phyloP scores from a whole-genome alignment of 1,139 yeast species.

The Blastobotrys apis region DNA sequence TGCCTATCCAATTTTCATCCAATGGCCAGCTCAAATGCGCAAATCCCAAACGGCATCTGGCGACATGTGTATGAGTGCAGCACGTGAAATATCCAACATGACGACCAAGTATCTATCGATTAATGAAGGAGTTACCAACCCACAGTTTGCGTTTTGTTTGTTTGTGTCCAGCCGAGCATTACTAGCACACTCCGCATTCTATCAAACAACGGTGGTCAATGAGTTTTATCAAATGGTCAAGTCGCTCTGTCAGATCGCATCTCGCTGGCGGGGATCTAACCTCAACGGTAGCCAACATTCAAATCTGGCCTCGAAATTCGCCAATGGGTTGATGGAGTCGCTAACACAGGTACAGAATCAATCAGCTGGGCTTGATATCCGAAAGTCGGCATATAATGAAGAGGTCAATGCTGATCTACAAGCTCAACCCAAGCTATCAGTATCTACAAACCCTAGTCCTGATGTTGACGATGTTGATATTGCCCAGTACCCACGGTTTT shows the following conservation, averaged over 20 bases:
- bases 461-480: constrained; percentile 4
- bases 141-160: constrained; percentile 25
- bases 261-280: constrained; percentile 22
- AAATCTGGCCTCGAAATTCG: constrained; percentile 14
- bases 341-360: background rate
- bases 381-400: background rate
- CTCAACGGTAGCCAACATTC: constrained; percentile 12
- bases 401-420: background rate
- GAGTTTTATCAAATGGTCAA: constrained; percentile 20
- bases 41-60: constrained; percentile 16
- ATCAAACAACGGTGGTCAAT: constrained; percentile 13
- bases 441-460: background rate
- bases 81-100: constrained; percentile 22
- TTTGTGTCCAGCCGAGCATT: constrained; percentile 23
- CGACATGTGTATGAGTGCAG: constrained; percentile 22
- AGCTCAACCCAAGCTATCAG: background rate
- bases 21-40: constrained; percentile 13
- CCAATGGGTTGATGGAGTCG: constrained; percentile 8
- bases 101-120: constrained; percentile 18
- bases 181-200: constrained; percentile 21
- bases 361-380: background rate
- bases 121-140: constrained; percentile 17
- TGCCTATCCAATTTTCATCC: constrained; percentile 20
- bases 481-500: constrained; percentile 4
- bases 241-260: constrained; percentile 20